phyloP scores from a whole-genome alignment of 73 alveolate genomes.

The Paramecium sonneborni region DNA sequence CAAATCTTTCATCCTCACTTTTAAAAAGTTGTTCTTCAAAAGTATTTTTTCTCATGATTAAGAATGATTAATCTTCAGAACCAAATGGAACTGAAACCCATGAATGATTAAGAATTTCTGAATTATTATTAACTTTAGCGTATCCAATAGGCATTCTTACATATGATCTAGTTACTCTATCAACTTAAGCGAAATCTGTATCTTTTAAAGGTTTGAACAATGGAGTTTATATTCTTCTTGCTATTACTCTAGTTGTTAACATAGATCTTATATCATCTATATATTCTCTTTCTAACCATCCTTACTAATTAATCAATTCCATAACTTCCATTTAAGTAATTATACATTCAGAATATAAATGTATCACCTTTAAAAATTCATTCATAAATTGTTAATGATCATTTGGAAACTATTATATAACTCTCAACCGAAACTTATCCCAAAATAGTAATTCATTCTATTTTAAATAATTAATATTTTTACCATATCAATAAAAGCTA shows the following conservation, averaged over 20 bases:
- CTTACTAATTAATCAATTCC: conserved; percentile 43
- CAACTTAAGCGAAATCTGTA: conserved; percentile 53
- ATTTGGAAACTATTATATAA: not conserved
- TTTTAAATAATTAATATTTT: not conserved
- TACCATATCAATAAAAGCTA: conserved; percentile 13
- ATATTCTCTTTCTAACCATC: conserved; percentile 49
- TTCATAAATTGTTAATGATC: not conserved
- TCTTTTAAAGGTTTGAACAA: conserved; percentile 61
- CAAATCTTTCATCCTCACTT: conserved; percentile 77
- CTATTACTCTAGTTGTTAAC: conserved; percentile 37
- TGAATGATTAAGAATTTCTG: conserved; percentile 15
- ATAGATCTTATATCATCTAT: conserved; percentile 45
- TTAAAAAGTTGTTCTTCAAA: conserved; percentile 72
- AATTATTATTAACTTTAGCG: conserved; percentile 47
- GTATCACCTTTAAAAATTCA: conserved; percentile 43
- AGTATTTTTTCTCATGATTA: conserved; percentile 68
- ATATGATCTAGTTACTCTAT: conserved; percentile 59
- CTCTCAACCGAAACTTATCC: conserved; percentile 26
- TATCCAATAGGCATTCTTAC: conserved; percentile 64
- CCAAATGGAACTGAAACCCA: conserved; percentile 69
- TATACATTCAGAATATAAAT: conserved; percentile 62
- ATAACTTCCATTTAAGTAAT: conserved; percentile 60
- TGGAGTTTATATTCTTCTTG: conserved; percentile 54
- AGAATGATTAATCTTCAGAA: conserved; percentile 70
- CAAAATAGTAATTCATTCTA: conserved; percentile 41